Percentiles rank a stretch among this genome's conserved stretches.
Evolutionary conservation across 2,329 filamentous ascomycete species (phyloP).

Genomic region (Alternaria sp.): DNA sequence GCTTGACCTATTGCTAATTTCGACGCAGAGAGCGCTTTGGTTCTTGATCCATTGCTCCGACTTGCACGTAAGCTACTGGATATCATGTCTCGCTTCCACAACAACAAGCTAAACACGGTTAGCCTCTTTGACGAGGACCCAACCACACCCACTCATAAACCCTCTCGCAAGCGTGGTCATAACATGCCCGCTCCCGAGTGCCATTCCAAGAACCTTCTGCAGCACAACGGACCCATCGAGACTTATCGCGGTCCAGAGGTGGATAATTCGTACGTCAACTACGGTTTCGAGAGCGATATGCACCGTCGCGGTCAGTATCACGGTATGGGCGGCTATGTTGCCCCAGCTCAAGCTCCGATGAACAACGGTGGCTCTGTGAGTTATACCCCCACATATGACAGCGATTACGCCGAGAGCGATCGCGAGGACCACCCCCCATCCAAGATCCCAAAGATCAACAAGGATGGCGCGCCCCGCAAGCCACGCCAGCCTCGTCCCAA

Average conservation of each 20-base stretch:
- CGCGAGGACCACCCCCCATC: conserved; percentile 13
- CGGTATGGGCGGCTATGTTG: not conserved
- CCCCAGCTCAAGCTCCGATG: not conserved
- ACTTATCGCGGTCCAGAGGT: not conserved
- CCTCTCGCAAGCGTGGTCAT: not conserved
- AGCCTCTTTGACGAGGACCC: conserved; percentile 6
- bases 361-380: conserved; percentile 10
- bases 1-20: conserved; percentile 1
- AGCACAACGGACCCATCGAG: not conserved
- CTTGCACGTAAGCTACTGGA: not conserved
- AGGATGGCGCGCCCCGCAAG: conserved; percentile 37
- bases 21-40: not conserved
- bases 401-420: conserved; percentile 22
- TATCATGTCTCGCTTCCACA: conserved; percentile 15
- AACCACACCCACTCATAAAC: not conserved
- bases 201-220: not conserved
- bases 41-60: not conserved
- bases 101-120: conserved; percentile 20
- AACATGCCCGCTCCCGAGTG: not conserved
- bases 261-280: not conserved
- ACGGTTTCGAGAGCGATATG: not conserved
- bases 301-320: not conserved
- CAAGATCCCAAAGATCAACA: conserved; percentile 35
- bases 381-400: conserved; percentile 15
- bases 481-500: conserved; percentile 36